phyloP scores from a whole-genome alignment of 2,329 filamentous ascomycete genomes.

The Cadophora malorum region DNA sequence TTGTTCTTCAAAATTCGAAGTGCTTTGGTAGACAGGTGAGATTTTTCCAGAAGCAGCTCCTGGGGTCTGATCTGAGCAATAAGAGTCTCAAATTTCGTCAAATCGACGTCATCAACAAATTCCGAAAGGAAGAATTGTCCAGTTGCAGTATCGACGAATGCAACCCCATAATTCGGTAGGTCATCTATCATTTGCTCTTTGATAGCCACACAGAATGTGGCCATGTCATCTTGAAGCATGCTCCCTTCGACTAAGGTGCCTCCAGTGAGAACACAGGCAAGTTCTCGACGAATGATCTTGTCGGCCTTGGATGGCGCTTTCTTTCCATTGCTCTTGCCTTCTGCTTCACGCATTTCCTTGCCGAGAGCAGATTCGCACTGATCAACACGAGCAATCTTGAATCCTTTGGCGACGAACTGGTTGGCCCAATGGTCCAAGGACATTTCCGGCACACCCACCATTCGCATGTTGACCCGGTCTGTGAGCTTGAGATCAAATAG shows the following conservation, averaged over 20 bases:
- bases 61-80: constrained; percentile 90
- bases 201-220: constrained; percentile 93
- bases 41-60: constrained; percentile 90
- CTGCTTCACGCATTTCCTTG: constrained; percentile 98
- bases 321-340: constrained; percentile 53
- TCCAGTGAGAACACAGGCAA: constrained; percentile 88
- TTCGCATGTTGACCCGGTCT: constrained; percentile 98
- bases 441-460: constrained; percentile 97
- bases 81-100: constrained; percentile 97
- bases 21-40: constrained; percentile 83
- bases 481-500: constrained; percentile 97
- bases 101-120: constrained; percentile 88
- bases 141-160: constrained; percentile 94
- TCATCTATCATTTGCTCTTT: constrained; percentile 79
- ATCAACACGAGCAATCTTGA: constrained; percentile 95
- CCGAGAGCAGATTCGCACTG: constrained; percentile 95
- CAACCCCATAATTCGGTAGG: constrained; percentile 84
- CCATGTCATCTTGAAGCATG: constrained; percentile 98
- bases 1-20: constrained; percentile 96
- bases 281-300: constrained; percentile 90
- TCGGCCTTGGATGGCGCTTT: constrained; percentile 69
- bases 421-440: constrained; percentile 97
- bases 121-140: constrained; percentile 94
- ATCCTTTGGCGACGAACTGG: constrained; percentile 97
- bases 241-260: constrained; percentile 93